A percentile compares a stretch with the other conserved stretches of the same genome.
These are phyloP conservation scores for Alternaria longipes DNA, from an alignment of 2,329 filamentous ascomycete species.

Conservation along the genomic window DNA sequence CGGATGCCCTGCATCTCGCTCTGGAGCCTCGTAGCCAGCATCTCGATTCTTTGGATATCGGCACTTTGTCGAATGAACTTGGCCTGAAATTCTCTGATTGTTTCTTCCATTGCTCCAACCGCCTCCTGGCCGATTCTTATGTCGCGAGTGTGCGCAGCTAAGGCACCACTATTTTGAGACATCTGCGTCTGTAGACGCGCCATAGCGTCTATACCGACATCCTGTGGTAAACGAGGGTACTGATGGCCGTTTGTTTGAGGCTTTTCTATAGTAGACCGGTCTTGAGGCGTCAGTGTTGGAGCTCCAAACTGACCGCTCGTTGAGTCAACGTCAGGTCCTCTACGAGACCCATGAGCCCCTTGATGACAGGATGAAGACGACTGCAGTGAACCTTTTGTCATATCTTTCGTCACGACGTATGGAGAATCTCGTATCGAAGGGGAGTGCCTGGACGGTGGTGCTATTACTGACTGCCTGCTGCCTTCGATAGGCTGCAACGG, in stretches of 20 bases:
- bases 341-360: constrained; percentile 22
- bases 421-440: constrained; percentile 23
- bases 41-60: constrained; percentile 53
- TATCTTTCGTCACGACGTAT: constrained; percentile 27
- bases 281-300: constrained; percentile 22
- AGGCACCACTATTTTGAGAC: constrained; percentile 55
- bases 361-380: constrained; percentile 28
- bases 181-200: constrained; percentile 59
- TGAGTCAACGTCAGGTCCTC: constrained; percentile 22
- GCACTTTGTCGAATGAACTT: constrained; percentile 40
- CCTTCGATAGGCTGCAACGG: constrained; percentile 31
- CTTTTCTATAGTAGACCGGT: constrained; percentile 23
- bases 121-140: constrained; percentile 41
- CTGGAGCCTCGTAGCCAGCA: constrained; percentile 51
- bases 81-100: constrained; percentile 49
- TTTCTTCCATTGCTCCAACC: constrained; percentile 43
- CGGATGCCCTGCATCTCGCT: constrained; percentile 53
- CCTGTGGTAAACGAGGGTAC: constrained; percentile 41
- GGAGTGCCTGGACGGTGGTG: constrained; percentile 28
- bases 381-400: constrained; percentile 25
- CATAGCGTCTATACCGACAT: constrained; percentile 53
- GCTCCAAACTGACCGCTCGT: constrained; percentile 26
- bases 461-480: constrained; percentile 26
- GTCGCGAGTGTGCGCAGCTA: constrained; percentile 46
- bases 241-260: constrained; percentile 37